These are phyloP conservation scores for Blastobotrys ciferrii DNA, from an alignment of 1,139 yeast genomes.

Conservation along the genomic window DNA sequence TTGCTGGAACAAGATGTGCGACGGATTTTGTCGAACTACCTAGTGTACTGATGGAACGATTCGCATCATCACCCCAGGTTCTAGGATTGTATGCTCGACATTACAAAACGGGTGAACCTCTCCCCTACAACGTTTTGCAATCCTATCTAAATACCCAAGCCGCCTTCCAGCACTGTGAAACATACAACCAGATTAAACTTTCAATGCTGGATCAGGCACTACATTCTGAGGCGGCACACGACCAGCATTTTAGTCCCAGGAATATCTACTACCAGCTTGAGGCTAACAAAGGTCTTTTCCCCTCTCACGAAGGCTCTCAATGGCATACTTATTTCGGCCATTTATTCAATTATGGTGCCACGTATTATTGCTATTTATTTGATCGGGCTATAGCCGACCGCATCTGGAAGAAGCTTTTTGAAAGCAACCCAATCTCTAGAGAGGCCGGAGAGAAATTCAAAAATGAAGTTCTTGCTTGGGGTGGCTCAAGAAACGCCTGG, in stretches of 20 bases:
- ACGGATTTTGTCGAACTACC: conserved; percentile 97
- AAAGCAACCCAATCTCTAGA: conserved; percentile 59
- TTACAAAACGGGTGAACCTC: conserved; percentile 61
- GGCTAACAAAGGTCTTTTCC: conserved; percentile 40
- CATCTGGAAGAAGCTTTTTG: conserved; percentile 74
- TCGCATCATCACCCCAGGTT: conserved; percentile 80
- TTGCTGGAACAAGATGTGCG: conserved; percentile 92
- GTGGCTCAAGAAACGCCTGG: conserved; percentile 94
- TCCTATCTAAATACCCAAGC: conserved; percentile 53
- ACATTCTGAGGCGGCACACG: conserved; percentile 47
- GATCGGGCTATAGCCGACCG: conserved; percentile 92
- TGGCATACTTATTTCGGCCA: conserved; percentile 98
- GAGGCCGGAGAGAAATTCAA: conserved; percentile 74
- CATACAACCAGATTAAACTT: conserved; percentile 85
- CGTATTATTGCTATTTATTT: conserved; percentile 85
- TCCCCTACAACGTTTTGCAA: conserved; percentile 51
- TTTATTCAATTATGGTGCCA: conserved; percentile 88
- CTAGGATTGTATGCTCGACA: conserved; percentile 72
- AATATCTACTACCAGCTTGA: conserved; percentile 67
- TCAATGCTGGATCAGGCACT: conserved; percentile 82
- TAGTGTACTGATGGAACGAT: conserved; percentile 90
- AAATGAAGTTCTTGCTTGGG: conserved; percentile 78
- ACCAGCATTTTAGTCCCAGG: conserved; percentile 49
- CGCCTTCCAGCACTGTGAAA: conserved; percentile 66
- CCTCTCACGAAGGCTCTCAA: conserved; percentile 48